Evolutionary conservation across 306 rosid genomes (phyloP), one percentile per base, ranked within the genome.

Genomic region (Inga leiocalycina): DNA sequence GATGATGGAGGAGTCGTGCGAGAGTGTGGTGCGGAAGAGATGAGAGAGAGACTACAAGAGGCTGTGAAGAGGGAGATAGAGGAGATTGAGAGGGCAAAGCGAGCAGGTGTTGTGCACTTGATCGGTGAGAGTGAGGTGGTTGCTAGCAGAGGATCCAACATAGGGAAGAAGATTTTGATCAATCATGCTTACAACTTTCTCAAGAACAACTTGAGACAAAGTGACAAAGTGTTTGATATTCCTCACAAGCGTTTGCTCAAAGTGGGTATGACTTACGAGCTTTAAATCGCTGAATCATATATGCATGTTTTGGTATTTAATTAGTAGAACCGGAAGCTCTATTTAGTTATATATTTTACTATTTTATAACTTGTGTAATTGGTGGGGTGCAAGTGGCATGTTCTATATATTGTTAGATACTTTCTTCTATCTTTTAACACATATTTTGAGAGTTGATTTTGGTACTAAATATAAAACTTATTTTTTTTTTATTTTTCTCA

Each of bases 201-300:
- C 88, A 86, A 85, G 54, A 92, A 69, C 54, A 94, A 94, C 48
- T 80, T 92, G 77, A 86, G 94, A 39, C 95, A 89, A 39, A 87
- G 87, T 78, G 90, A 90, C 13, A 77, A 85, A 51, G 74, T 85
- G 7, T 88, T 92, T 84, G 88, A 91, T 84, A 88, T 94, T 85
- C 97, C 98, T 64, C 93, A 82, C 30, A 80, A 84, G 61, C 93
- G 92, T n/a, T 46, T 88, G 94, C 82, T 95, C 19, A 95, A 95
- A 82, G 97, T 95, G 68, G 98, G 97, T 15, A 91, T 90, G 97
- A 92, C 92, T 49, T 94, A 91, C 17, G 91, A 91, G 56, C 88
- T 94, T 19, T 91, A 80, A 10, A 69, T 32, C 30, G 37, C 70
- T 64, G 41, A 62, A 62, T 11, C 20, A 19, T 8, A 17, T 56